Conservation (phyloP, 2,329 filamentous ascomycete species). For the Ophiostoma montium region DNA sequence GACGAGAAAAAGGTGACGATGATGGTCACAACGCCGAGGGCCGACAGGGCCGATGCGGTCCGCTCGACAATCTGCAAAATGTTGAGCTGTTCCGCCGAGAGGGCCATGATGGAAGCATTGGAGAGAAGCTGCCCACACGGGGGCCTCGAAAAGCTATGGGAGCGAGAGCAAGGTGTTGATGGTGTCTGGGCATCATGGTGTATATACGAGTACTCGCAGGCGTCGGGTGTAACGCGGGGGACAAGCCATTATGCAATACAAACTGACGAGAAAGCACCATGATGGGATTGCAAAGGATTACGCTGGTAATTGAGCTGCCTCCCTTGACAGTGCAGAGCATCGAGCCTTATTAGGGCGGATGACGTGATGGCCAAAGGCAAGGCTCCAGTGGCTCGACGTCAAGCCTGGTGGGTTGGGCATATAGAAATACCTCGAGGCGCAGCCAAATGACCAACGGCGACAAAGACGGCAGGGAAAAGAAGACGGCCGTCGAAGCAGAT, state of each 20-base stretch:
- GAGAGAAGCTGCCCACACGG: background rate
- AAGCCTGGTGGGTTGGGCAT: background rate
- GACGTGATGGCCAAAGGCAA: background rate
- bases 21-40: constrained; percentile 22
- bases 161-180: no score
- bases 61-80: constrained; percentile 19
- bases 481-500: no score
- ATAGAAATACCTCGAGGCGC: no score
- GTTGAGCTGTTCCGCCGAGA: constrained; percentile 17
- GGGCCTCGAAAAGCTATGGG: no score
- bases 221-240: no score
- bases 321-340: background rate
- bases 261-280: no score
- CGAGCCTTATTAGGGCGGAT: background rate
- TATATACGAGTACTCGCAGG: no score
- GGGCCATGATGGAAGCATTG: constrained; percentile 7
- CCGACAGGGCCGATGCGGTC: constrained; percentile 19
- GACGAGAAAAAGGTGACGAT: constrained; percentile 20
- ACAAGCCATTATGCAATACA: no score
- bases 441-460: no score
- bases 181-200: no score
- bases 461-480: no score
- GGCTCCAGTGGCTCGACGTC: background rate
- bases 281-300: no score
- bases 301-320: background rate